Evolutionary conservation across 768 basidiomycete genomes (phyloP), one percentile per base, ranked within the genome.

Genomic region (Termitomyces bulborhizus): DNA sequence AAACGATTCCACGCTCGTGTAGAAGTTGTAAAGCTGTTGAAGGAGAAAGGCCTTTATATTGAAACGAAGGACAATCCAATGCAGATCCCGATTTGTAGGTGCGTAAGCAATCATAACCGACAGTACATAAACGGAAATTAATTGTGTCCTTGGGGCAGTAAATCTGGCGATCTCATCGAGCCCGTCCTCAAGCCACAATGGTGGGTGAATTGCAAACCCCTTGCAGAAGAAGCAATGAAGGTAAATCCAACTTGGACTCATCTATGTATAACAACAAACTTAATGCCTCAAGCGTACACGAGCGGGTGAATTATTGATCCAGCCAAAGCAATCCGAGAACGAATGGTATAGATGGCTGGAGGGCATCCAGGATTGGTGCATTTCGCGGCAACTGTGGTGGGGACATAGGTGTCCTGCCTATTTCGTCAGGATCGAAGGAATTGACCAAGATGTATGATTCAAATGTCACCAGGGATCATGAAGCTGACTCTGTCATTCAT

Each of bases 321-420:
- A 77, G 7, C 97, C 96, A 2, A 90, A 90, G 63, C 78, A 81
- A 49, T 94, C 90, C 8, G 96, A 97, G 65, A 83, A 80, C 43
- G 96, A 99, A 40, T 98, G 94, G 95, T 94, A 90, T 68, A 81
- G 92, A 55, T 98, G 97, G 96, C 74, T 98, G 37, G 92, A 94
- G 60, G 83, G 81, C 60, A 93, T 97, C 57, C 93, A 98, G 71
- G 97, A 98, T 66, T 99, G 97, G 97, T 99, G 97, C 73, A 88
- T 98, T 65, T 98, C 97, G 2, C 89, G 97, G 52, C 97, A 99
- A 66, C 79, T 98, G 16, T 99, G 97, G 97, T 98, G 96, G 96
- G 96, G 97, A 29, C 96, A 98, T 66, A 84, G 97, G 54, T 88
- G 86, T 67, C 97, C 97, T 2, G 97, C 94, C 0, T 98, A 97